Evolutionary conservation across 139 green algal species (phyloP).

Genomic region (Coelastrella sp.): DNA sequence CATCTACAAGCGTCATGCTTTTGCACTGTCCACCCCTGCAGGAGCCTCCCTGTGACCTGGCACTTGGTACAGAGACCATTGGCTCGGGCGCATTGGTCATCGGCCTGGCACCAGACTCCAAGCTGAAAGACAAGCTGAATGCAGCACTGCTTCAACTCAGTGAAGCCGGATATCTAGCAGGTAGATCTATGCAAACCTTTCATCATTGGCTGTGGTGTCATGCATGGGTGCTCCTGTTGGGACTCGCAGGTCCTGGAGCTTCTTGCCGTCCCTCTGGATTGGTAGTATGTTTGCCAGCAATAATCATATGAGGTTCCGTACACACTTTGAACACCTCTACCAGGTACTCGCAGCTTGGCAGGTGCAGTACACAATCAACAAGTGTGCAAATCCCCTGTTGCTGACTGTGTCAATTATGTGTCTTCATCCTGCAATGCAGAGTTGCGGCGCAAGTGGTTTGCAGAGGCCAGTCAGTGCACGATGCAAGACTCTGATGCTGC

Average conservation of each 20-base stretch:
- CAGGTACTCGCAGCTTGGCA: too few species aligned
- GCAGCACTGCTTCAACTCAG: not conserved
- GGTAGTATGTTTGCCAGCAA: too few species aligned
- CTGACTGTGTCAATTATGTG: not conserved
- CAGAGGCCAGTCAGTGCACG: not conserved
- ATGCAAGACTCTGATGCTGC: not conserved
- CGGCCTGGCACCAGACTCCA: slow-evolving; percentile 1
- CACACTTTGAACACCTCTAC: too few species aligned
- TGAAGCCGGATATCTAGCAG: slow-evolving; percentile 9
- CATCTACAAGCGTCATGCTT: too few species aligned
- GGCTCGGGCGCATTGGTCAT: slow-evolving; percentile 6
- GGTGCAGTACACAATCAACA: too few species aligned
- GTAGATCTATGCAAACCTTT: not conserved
- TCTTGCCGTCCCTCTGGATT: too few species aligned
- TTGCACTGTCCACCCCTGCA: not conserved
- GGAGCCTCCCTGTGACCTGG: slow-evolving; percentile 17
- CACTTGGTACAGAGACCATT: slow-evolving; percentile 1
- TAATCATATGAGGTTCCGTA: too few species aligned
- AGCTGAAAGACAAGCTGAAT: not conserved
- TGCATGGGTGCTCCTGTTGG: too few species aligned
- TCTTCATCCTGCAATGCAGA: not conserved
- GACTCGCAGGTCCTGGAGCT: too few species aligned
- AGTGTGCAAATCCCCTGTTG: too few species aligned
- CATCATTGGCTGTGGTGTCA: too few species aligned
- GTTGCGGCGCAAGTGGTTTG: slow-evolving; percentile 39